These are phyloP conservation scores for Dioscorea cayenensis DNA, from an alignment of 116 monocot genomes.

Conservation along the genomic window DNA sequence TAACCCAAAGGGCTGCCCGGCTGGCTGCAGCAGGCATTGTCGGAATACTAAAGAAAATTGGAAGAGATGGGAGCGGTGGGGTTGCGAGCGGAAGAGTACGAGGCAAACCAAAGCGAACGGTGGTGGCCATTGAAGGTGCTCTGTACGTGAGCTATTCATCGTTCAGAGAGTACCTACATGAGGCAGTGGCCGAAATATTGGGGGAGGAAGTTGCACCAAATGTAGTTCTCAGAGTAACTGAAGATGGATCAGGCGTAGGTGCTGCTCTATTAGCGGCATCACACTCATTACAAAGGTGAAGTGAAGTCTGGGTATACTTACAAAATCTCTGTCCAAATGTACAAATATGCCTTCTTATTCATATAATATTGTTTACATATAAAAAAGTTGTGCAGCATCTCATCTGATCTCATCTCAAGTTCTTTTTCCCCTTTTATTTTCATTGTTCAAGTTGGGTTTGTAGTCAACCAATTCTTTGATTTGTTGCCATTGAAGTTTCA, in stretches of 20 bases:
- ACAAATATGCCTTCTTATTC: background rate
- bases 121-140: constrained; percentile 86
- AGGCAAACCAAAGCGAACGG: constrained; percentile 31
- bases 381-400: background rate
- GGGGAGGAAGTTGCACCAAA: constrained; percentile 38
- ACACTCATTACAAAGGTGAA: constrained; percentile 32
- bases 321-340: background rate
- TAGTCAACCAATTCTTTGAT: too few relatives aligned
- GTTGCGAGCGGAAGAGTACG: constrained; percentile 17
- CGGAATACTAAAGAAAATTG: constrained; percentile 85
- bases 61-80: constrained; percentile 67
- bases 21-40: constrained; percentile 83
- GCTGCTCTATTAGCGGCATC: constrained; percentile 88
- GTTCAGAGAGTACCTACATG: constrained; percentile 56
- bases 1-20: constrained; percentile 75
- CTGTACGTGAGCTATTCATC: constrained; percentile 68
- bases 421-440: too few relatives aligned
- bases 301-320: background rate
- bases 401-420: too few relatives aligned
- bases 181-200: constrained; percentile 58
- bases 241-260: constrained; percentile 88
- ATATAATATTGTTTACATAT: background rate
- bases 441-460: too few relatives aligned
- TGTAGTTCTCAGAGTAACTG: constrained; percentile 44
- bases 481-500: too few relatives aligned